phyloP scores from a whole-genome alignment of 179 eudicot genomes.

The Pouteria campechiana region DNA sequence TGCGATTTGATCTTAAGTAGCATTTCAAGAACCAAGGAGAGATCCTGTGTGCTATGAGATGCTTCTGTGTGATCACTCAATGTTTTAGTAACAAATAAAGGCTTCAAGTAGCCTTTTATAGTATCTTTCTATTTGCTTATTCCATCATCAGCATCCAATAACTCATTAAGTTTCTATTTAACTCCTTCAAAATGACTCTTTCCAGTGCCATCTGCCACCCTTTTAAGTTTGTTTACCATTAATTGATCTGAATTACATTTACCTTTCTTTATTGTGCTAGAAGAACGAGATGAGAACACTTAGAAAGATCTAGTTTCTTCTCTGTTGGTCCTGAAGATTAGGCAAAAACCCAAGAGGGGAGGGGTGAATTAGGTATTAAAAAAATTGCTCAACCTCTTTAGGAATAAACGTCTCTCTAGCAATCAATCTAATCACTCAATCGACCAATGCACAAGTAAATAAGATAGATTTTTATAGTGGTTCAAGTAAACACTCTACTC shows the following conservation, averaged over 20 bases:
- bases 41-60: constrained; percentile 89
- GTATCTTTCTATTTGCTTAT: constrained; percentile 95
- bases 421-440: too few relatives aligned
- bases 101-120: constrained; percentile 85
- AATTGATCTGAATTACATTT: constrained; percentile 18
- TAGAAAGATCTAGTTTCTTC: constrained; percentile 11
- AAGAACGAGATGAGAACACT: constrained; percentile 28
- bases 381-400: too few relatives aligned
- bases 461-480: too few relatives aligned
- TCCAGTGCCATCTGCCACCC: constrained; percentile 29
- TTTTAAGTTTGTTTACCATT: constrained; percentile 35
- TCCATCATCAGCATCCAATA: constrained; percentile 80
- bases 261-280: constrained; percentile 47
- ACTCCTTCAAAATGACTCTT: constrained; percentile 70
- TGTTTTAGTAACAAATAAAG: constrained; percentile 73
- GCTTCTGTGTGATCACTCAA: constrained; percentile 80
- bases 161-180: constrained; percentile 78
- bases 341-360: too few relatives aligned
- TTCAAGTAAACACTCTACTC: too few relatives aligned
- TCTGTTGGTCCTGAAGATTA: constrained; percentile 12
- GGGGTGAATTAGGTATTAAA: too few relatives aligned
- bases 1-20: constrained; percentile 79
- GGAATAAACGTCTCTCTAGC: too few relatives aligned
- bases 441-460: too few relatives aligned
- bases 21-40: constrained; percentile 96